A percentile compares a stretch with the other conserved stretches of the same genome.
phyloP scores from a whole-genome alignment of 1,284 basidiomycete species.

The Omphalotus olearius region DNA sequence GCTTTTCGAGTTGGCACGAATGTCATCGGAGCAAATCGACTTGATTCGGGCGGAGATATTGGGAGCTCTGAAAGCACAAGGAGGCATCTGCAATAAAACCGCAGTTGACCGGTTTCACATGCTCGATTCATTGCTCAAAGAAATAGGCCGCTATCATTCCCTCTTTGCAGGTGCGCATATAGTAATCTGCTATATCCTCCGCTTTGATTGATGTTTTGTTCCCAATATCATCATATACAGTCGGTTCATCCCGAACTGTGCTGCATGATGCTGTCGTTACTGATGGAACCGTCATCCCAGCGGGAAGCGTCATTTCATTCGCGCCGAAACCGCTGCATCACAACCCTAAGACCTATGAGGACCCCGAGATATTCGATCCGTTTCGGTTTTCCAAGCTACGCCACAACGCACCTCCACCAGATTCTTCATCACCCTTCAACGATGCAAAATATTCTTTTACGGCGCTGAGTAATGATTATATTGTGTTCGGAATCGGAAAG shows the following conservation, averaged over 20 bases:
- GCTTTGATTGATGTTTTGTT: too few species aligned
- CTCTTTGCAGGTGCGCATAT: slow-evolving; percentile 28
- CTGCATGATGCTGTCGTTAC: slow-evolving; percentile 27
- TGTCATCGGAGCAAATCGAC: slow-evolving; percentile 25
- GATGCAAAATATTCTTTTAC: slow-evolving; percentile 28
- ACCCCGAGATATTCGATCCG: slow-evolving; percentile 37
- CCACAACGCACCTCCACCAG: slow-evolving; percentile 20
- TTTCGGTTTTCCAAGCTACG: slow-evolving; percentile 43
- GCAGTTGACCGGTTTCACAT: slow-evolving; percentile 29
- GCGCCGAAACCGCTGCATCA: slow-evolving; percentile 38
- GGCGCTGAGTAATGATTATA: slow-evolving; percentile 5
- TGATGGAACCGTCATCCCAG: slow-evolving; percentile 40
- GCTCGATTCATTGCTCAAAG: slow-evolving; percentile 33
- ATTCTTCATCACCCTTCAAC: slow-evolving; percentile 28
- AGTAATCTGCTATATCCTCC: too few species aligned
- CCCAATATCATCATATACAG: slow-evolving; percentile 16
- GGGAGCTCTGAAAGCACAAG: slow-evolving; percentile 29
- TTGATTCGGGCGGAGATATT: slow-evolving; percentile 28
- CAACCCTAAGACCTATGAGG: slow-evolving; percentile 36
- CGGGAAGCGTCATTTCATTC: slow-evolving; percentile 36
- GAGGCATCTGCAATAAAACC: slow-evolving; percentile 30
- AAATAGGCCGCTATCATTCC: slow-evolving; percentile 30
- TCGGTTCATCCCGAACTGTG: slow-evolving; percentile 27
- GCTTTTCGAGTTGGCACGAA: slow-evolving; percentile 30
- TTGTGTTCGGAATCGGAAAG: slow-evolving; percentile 14